Base-by-base conservation (phyloP, 768 basidiomycete genomes). In the Atractiella rhizophila region DNA sequence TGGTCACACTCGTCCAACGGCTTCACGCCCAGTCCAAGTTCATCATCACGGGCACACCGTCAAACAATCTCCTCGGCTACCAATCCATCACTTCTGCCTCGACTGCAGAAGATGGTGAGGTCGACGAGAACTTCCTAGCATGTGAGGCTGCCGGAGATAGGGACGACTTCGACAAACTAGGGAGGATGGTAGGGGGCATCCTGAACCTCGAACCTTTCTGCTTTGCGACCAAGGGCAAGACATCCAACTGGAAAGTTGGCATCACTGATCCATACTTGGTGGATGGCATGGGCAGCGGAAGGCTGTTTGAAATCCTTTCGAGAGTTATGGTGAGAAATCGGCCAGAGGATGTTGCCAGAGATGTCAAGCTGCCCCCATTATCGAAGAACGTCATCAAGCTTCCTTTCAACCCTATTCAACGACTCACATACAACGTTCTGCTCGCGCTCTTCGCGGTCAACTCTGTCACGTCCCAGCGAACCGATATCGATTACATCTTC, bases 1-100 rank as follows among this genome's bases (percentile, higher is more conserved):
- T 43, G 8, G 42, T 43, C 4, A 20, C 29, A 30, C 33, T 43
- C 31, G 37, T 35, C 37, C 37, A 30, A 37, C 35, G 37, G 4
- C 50, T 54, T 1, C 48, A 47, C 18, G 37, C 35, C 39, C 50
- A 50, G n/a, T 36, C 29, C 1, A 41, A 47, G 2, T 51, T 46
- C 41, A 47, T 48, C 0, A 47, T 54, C 4, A 46, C 50, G 1
- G 52, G 52, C 16, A 54, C 52, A 8, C 52, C 52, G 4, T 39
- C 50, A 12, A 50, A 44, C 16, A 51, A 51, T 20, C 46, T 54
- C 0, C 45, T 50, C 28, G 48, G 39, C 4, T 27, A 31, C 2
- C 33, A 46, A 5, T 47, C 41, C 15, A 37, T 43, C 20, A 23
- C 28, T 13, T 26, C 11, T 16, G 29, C 29, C 29, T 30, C 29